Base-by-base conservation (phyloP, 805 yeast genomes). In the Spathaspora sp. region DNA sequence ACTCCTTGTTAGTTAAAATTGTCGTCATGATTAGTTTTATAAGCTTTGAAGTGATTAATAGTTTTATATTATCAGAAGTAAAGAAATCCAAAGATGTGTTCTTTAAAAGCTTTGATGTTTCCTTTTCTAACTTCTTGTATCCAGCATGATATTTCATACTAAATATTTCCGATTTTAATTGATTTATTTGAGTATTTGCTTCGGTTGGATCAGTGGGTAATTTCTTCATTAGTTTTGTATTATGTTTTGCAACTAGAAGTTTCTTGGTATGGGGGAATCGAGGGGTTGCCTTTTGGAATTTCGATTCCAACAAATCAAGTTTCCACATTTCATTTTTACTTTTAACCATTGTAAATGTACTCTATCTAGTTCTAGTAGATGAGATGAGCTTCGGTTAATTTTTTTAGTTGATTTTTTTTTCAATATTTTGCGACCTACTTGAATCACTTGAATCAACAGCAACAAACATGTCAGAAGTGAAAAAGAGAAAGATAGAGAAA, bases 221-320 rank as follows among this genome's bases (percentile, higher is more conserved):
- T 50, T 70, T 68, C 50, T 75, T 66, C 47, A 77, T 56, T 47
- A 75, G 62, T 54, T 76, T 76, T 29, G 67, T 65, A 48, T 69
- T 74, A 51, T 70, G 68, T 57, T 76, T 77, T 1, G 86, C 78
- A 38, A 64, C 63, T 40, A 78, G 62, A 47, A 80, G 65, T 56
- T 68, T 72, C 55, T 69, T 77, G 2, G 87, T 82, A 46, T 74
- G 72, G 1, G 75, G 68, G 60, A 71, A 81, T 52, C 87, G 67
- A 1, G 85, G 79, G 17, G 66, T 59, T 23, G 68, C 57, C 5
- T 68, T 60, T 29, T 73, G 61, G 65, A 70, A 81, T 58, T 78
- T 76, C 39, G 73, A 70, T 57, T 84, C 87, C 38, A 84, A 65
- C 23, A 82, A 62, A 59, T 84, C 89, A 44, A 84, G 65, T 57